A percentile compares a stretch with the other conserved stretches of the same genome.
phyloP scores from a whole-genome alignment of 2,329 filamentous ascomycete genomes.

The Fusarium luffae region DNA sequence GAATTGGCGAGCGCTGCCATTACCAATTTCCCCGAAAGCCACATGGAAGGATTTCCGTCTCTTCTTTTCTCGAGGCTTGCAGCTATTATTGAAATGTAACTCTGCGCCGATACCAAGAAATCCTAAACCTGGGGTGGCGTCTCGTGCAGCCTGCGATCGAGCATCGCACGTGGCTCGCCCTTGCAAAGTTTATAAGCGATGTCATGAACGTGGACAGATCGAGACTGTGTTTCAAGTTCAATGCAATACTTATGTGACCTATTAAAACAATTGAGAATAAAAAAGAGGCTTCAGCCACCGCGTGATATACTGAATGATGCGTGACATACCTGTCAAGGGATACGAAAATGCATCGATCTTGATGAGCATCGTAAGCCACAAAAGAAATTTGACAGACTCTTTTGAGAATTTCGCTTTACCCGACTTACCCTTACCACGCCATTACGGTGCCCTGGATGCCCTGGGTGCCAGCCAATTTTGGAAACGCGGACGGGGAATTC shows the following conservation, averaged over 20 bases:
- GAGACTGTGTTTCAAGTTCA: conserved; percentile 13
- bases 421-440: neutral
- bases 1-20: neutral
- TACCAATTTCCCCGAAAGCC: neutral
- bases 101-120: neutral
- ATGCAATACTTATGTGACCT: neutral
- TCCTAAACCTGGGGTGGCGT: conserved; percentile 7
- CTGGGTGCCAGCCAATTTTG: neutral
- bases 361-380: neutral
- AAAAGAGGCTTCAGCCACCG: neutral
- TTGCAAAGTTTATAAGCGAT: conserved; percentile 28
- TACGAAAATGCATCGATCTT: neutral
- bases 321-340: neutral
- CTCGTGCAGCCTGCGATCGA: conserved; percentile 10
- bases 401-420: neutral
- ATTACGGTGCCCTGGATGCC: neutral
- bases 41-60: neutral
- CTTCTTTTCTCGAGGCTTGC: neutral
- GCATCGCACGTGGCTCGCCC: conserved; percentile 13
- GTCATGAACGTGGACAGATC: conserved; percentile 5
- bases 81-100: conserved; percentile 1
- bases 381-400: neutral
- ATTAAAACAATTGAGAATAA: neutral
- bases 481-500: neutral
- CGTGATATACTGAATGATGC: neutral